Evolutionary conservation across 352 stramenopile species (phyloP).

Genomic region (Phytophthora nicotianae): DNA sequence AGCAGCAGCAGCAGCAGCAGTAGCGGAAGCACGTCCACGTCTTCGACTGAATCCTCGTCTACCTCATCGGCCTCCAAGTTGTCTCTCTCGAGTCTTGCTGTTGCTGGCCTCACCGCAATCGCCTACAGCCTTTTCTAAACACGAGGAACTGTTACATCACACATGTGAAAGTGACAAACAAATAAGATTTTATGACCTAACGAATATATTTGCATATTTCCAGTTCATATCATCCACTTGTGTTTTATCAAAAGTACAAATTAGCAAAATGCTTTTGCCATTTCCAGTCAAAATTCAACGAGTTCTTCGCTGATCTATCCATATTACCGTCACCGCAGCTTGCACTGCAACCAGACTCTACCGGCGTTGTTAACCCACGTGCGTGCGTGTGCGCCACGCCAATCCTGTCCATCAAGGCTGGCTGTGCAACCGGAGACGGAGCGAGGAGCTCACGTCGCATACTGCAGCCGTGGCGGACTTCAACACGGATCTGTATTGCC

Average conservation of each 20-base stretch:
- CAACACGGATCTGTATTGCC: neutral
- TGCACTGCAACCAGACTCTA: neutral
- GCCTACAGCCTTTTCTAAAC: slow-evolving; percentile 19
- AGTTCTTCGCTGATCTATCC: neutral
- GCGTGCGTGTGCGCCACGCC: slow-evolving; percentile 25
- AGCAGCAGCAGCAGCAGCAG: slow-evolving; percentile 6
- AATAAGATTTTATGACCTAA: neutral
- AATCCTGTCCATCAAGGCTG: slow-evolving; percentile 14
- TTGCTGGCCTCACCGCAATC: slow-evolving; percentile 6
- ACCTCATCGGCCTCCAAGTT: slow-evolving; percentile 14
- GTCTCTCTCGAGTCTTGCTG: slow-evolving; percentile 16
- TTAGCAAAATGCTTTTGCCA: too few species aligned
- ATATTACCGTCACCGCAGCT: too few species aligned
- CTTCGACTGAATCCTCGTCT: slow-evolving; percentile 6
- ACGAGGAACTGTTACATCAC: too few species aligned
- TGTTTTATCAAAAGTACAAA: too few species aligned
- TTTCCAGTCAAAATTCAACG: too few species aligned
- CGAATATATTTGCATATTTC: neutral
- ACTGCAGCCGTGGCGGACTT: slow-evolving; percentile 1
- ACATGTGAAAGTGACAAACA: neutral
- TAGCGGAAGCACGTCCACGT: neutral
- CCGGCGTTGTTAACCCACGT: slow-evolving; percentile 28
- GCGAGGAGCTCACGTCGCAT: slow-evolving; percentile 31
- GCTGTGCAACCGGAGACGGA: slow-evolving; percentile 22
- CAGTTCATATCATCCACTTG: too few species aligned